phyloP scores from a whole-genome alignment of 2,329 filamentous ascomycete species.

The Rutstroemia sp. region DNA sequence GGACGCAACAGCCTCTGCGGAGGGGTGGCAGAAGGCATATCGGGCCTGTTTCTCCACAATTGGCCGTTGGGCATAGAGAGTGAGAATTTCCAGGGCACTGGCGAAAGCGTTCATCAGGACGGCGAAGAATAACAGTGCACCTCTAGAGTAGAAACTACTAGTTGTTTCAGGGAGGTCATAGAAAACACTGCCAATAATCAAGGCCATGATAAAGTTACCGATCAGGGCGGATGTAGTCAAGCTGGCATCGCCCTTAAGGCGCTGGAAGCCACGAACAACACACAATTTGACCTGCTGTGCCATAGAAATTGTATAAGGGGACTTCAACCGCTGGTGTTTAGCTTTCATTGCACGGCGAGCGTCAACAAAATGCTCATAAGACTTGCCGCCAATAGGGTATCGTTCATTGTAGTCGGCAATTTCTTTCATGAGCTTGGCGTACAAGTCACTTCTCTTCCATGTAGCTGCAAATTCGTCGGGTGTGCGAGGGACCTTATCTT shows the following conservation, averaged over 20 bases:
- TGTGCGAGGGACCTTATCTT: constrained; percentile 52
- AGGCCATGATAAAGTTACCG: constrained; percentile 40
- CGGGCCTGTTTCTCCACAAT: constrained; percentile 40
- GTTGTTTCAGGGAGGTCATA: constrained; percentile 48
- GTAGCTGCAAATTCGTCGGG: constrained; percentile 57
- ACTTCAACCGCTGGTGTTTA: constrained; percentile 44
- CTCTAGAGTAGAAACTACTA: constrained; percentile 50
- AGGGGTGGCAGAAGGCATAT: constrained; percentile 41
- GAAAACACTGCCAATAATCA: constrained; percentile 57
- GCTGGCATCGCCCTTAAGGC: constrained; percentile 47
- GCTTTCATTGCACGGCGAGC: constrained; percentile 40
- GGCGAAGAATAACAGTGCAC: constrained; percentile 58
- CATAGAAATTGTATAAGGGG: not conserved
- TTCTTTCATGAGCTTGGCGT: constrained; percentile 33
- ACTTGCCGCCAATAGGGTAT: constrained; percentile 33
- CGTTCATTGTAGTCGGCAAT: constrained; percentile 9
- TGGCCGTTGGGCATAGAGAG: constrained; percentile 30
- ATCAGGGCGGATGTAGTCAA: constrained; percentile 10
- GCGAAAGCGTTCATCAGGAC: constrained; percentile 58
- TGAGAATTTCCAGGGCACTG: constrained; percentile 48
- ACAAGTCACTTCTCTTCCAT: constrained; percentile 38
- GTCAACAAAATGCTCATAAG: constrained; percentile 42
- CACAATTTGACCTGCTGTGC: constrained; percentile 71
- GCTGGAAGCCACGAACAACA: constrained; percentile 69
- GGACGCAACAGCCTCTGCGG: constrained; percentile 46